Evolutionary conservation across 805 yeast species (phyloP).

Genomic region (Ogataea haglerorum): DNA sequence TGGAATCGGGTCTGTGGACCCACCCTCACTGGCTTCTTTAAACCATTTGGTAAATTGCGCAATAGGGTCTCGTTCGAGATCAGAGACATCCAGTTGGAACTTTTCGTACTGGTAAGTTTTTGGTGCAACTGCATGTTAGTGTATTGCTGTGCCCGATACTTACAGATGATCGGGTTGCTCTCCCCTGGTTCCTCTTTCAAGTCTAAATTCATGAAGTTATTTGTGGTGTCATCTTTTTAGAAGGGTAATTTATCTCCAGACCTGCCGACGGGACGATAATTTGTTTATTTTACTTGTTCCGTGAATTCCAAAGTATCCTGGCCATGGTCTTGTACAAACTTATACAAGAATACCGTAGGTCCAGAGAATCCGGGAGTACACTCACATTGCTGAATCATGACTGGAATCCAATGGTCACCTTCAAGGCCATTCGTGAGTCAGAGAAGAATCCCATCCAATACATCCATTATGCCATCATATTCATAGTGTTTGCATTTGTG

Average conservation of each 20-base stretch:
- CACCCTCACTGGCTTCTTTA: slow-evolving; percentile 58
- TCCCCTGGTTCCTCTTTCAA: slow-evolving; percentile 18
- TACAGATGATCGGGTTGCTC: slow-evolving; percentile 31
- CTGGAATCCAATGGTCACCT: slow-evolving; percentile 13
- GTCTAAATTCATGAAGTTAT: slow-evolving; percentile 22
- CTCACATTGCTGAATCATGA: slow-evolving; percentile 14
- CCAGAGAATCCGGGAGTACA: slow-evolving; percentile 11
- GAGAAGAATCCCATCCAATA: slow-evolving; percentile 5
- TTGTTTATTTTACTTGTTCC: not conserved
- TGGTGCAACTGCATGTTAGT: slow-evolving; percentile 58
- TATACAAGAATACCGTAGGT: slow-evolving; percentile 14
- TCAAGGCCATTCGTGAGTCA: slow-evolving; percentile 5
- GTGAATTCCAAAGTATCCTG: slow-evolving; percentile 3
- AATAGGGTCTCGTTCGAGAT: slow-evolving; percentile 60
- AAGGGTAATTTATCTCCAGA: not conserved
- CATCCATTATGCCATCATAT: slow-evolving; percentile 21
- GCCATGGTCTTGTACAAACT: slow-evolving; percentile 9
- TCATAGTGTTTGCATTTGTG: slow-evolving; percentile 23
- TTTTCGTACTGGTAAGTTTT: slow-evolving; percentile 84
- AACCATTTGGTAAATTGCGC: slow-evolving; percentile 85
- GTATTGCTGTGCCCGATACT: slow-evolving; percentile 1
- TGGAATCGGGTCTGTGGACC: slow-evolving; percentile 57
- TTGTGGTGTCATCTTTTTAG: slow-evolving; percentile 3
- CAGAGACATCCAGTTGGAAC: slow-evolving; percentile 50
- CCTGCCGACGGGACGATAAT: slow-evolving; percentile 3